Evolutionary conservation across 108 stramenopile genomes (phyloP).

Genomic region (Cyclotella atomus): DNA sequence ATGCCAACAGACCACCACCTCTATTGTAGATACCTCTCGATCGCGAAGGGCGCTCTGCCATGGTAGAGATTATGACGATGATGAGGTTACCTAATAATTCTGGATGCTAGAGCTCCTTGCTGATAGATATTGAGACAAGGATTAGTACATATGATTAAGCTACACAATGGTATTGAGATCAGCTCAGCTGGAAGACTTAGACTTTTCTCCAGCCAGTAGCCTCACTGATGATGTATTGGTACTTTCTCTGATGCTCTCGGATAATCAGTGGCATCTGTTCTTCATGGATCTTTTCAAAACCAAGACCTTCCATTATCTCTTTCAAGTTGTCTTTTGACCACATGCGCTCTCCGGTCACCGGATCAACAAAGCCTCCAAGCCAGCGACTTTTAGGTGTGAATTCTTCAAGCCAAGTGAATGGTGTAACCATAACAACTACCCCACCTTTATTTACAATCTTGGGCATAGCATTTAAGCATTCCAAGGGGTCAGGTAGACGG

Average conservation of each 20-base stretch:
- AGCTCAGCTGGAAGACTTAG: not conserved
- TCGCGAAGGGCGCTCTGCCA: too few relatives aligned
- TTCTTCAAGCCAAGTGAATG: slow-evolving; percentile 92
- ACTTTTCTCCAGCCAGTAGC: slow-evolving; percentile 87
- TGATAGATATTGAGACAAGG: too few relatives aligned
- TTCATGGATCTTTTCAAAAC: slow-evolving; percentile 88
- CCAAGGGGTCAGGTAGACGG: slow-evolving; percentile 87
- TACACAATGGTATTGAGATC: too few relatives aligned
- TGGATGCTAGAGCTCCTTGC: too few relatives aligned
- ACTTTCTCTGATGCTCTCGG: slow-evolving; percentile 94
- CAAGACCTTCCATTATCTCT: slow-evolving; percentile 75
- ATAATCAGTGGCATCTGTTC: slow-evolving; percentile 90
- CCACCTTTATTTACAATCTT: slow-evolving; percentile 85
- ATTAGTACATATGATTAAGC: too few relatives aligned
- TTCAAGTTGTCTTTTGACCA: slow-evolving; percentile 78
- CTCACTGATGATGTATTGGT: slow-evolving; percentile 94
- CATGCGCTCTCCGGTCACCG: slow-evolving; percentile 66
- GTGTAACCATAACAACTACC: slow-evolving; percentile 88
- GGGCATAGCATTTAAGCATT: slow-evolving; percentile 79
- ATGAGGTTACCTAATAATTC: too few relatives aligned
- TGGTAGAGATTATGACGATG: too few relatives aligned
- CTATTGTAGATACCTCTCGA: too few relatives aligned
- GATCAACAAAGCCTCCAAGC: slow-evolving; percentile 83
- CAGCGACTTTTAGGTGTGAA: slow-evolving; percentile 88
- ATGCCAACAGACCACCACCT: too few relatives aligned